Conservation (phyloP, 345 rosid species). For the Populus ilicifolia region DNA sequence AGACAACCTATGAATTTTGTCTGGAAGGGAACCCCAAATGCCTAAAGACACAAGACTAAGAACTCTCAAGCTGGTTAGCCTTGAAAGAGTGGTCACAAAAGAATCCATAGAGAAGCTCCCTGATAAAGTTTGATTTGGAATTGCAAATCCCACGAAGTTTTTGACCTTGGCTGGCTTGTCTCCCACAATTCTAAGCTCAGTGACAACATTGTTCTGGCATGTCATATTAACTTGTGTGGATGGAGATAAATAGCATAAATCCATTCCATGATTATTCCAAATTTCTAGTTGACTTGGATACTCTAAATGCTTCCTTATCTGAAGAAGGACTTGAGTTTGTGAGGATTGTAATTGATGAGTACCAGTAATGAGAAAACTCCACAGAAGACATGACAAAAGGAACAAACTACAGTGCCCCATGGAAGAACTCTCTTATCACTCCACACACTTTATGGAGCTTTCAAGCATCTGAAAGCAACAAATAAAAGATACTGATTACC, state of each 20-base stretch:
- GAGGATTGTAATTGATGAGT: slow-evolving; percentile 68
- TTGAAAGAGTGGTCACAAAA: slow-evolving; percentile 56
- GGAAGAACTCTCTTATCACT: slow-evolving; percentile 5
- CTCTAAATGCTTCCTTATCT: slow-evolving; percentile 65
- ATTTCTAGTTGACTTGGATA: slow-evolving; percentile 60
- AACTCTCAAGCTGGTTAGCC: slow-evolving; percentile 52
- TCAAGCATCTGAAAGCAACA: slow-evolving; percentile 4
- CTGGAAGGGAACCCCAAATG: slow-evolving; percentile 75
- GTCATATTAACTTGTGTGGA: slow-evolving; percentile 50
- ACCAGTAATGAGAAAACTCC: slow-evolving; percentile 42
- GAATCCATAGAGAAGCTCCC: slow-evolving; percentile 60
- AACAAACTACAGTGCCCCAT: slow-evolving; percentile 42
- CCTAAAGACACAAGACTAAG: slow-evolving; percentile 61
- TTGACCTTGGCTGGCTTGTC: slow-evolving; percentile 36
- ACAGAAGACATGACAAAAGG: slow-evolving; percentile 36
- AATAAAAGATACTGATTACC: not conserved
- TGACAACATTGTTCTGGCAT: slow-evolving; percentile 49
- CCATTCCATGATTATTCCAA: slow-evolving; percentile 51
- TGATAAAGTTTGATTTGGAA: slow-evolving; percentile 48
- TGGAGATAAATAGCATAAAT: slow-evolving; percentile 50
- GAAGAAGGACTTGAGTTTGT: slow-evolving; percentile 70
- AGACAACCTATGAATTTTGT: slow-evolving; percentile 57
- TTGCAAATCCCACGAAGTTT: slow-evolving; percentile 44
- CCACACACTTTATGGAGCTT: not conserved
- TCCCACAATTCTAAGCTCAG: slow-evolving; percentile 53